Base-by-base conservation (phyloP, 257 asterid genomes). In the Solanum paucissectum region DNA sequence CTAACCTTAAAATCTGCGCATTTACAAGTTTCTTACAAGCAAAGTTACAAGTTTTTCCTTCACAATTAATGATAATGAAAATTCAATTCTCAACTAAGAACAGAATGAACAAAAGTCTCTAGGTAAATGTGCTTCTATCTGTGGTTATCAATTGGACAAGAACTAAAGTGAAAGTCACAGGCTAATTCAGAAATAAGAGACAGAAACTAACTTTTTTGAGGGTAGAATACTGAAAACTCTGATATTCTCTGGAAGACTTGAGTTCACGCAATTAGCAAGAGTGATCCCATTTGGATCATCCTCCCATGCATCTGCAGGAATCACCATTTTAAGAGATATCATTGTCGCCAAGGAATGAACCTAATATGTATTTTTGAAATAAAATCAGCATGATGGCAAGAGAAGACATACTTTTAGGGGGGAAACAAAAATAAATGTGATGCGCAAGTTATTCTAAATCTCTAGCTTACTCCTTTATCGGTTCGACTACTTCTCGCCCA, bases 401-500 rank as follows among this genome's bases (percentile, higher is more conserved):
- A 90, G 37, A 82, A 69, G 69, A 62, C 29, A 40, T 84, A 20
- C 29, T 46, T 46, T 81, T 27, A 14, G 85, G 66, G 68, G 66
- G 25, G 3, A 81, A 81, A 16, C 40, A 46, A 81, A 77, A 81
- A 46, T 27, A 29, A 81, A 44, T 81, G 85, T 32, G 40, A 46
- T 44, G 68, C 23, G 23, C 84, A 60, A 66, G 81, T 40, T 58
- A 49, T 64, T 40, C 14, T 27, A 79, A 25, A 79, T 79, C 55
- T n/a, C 79, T 74, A 88, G 87, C 92, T 91, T 92, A 97, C 99
- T 92, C 99, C 99, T 92, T 95, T 97, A 90, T 97, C 99, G 21
- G 98, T 97, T 88, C 99, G 94, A 89, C 99, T 97, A 93, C 99
- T 97, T 93, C 99, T 95, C 33, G 92, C 99, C 99, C 99, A 95